Evolutionary conservation across 768 basidiomycete species (phyloP), one percentile per base, ranked within the genome.

Genomic region (Lactarius tabidus): DNA sequence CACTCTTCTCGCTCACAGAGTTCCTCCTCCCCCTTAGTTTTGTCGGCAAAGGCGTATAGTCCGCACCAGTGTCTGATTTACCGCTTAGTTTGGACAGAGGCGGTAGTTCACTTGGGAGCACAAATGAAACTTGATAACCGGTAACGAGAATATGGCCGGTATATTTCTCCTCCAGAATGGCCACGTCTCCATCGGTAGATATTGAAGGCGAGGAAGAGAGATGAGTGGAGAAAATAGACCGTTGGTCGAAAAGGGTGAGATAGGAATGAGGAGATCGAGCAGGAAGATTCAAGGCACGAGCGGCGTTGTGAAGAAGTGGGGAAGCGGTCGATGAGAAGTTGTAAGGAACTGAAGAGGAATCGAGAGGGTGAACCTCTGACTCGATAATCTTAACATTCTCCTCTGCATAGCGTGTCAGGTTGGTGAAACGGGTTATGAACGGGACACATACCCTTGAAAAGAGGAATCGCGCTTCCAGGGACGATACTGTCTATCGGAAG

Each of bases 131-230:
- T 66, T 87, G 82, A 72, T 92, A 93, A 45, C 84, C 84, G 73
- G 85, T 90, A 68, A 93, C 85, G 39, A 90, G 82, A 62, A 93
- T 87, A 57, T 86, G 84, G 3, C 91, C 91, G 0, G 86, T 85
- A 68, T 89, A 91, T 70, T 82, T 84, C 51, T 78, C 78, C 62
- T 92, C 91, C 29, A 90, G 76, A 9, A 83, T 81, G 5, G 83
- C 73, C 36, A 72, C 63, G 17, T 67, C 70, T 61, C 58, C 74
- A 64, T 64, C 64, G 70, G 67, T 63, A 8, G 74, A 64, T 14
- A 75, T 66, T 17, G 76, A 69, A 7, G 75, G 73, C 57, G 78
- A 79, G 28, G 80, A 70, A 62, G 77, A 66, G 48, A 76, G 71
- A 12, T 77, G 72, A 39, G 79, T 74, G 39, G 78, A 70, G 15